Percentiles rank a stretch among this genome's conserved stretches.
Evolutionary conservation across 2,329 filamentous ascomycete species (phyloP).

Genomic region (Teratosphaeria viscida): DNA sequence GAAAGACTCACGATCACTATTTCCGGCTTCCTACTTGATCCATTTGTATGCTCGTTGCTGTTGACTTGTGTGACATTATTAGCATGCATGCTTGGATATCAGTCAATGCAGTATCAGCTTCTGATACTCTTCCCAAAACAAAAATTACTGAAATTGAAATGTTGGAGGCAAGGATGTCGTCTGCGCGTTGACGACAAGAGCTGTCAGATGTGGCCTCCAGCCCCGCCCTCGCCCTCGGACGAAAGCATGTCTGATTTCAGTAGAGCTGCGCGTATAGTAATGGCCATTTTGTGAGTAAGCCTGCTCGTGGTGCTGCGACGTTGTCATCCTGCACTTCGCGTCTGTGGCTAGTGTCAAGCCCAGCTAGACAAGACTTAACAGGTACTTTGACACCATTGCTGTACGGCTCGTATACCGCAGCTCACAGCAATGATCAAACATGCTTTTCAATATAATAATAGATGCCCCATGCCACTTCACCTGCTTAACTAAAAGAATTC

Average conservation of each 20-base stretch:
- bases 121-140: background rate
- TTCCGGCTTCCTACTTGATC: conserved; percentile 7
- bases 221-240: background rate
- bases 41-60: background rate
- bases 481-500: background rate
- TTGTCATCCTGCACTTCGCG: too few relatives aligned
- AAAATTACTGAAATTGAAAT: background rate
- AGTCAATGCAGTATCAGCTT: background rate
- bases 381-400: background rate
- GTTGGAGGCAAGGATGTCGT: background rate
- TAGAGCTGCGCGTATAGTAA: background rate
- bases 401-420: background rate
- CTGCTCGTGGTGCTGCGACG: background rate
- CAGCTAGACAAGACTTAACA: background rate
- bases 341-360: background rate
- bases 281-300: background rate
- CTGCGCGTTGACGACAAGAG: background rate
- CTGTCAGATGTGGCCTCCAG: background rate
- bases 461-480: background rate
- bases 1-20: conserved; percentile 12
- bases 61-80: background rate
- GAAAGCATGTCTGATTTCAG: background rate
- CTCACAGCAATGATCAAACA: background rate
- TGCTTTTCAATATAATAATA: background rate
- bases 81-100: background rate